Percentiles rank a stretch among this genome's conserved stretches.
Evolutionary conservation across 2,329 filamentous ascomycete species (phyloP).

Genomic region (Aureobasidium sp.): DNA sequence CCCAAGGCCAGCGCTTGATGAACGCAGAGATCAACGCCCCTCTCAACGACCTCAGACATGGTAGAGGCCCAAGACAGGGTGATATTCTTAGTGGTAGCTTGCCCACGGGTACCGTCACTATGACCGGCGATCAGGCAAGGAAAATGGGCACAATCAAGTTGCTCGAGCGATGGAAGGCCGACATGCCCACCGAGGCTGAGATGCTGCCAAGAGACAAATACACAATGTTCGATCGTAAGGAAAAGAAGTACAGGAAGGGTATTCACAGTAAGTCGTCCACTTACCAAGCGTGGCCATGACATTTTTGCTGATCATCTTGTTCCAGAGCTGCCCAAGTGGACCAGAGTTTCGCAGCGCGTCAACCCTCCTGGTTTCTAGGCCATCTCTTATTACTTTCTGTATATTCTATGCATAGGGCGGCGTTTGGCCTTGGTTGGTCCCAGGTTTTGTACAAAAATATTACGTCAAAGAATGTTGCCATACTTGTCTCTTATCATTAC

Average conservation of each 20-base stretch:
- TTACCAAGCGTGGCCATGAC: neutral
- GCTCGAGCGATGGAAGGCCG: constrained; percentile 81
- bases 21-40: constrained; percentile 11
- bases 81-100: constrained; percentile 15
- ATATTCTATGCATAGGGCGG: constrained; percentile 12
- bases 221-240: constrained; percentile 94
- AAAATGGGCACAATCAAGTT: constrained; percentile 57
- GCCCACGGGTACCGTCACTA: constrained; percentile 9
- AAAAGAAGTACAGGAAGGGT: constrained; percentile 90
- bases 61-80: constrained; percentile 24
- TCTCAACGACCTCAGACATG: constrained; percentile 20
- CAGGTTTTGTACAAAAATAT: constrained; percentile 5
- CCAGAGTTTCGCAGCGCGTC: constrained; percentile 82
- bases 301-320: constrained; percentile 20
- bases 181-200: constrained; percentile 93
- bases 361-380: constrained; percentile 86
- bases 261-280: constrained; percentile 69
- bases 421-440: constrained; percentile 2
- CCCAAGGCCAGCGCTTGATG: constrained; percentile 25
- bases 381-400: constrained; percentile 16
- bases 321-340: constrained; percentile 60
- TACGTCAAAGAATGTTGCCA: constrained; percentile 6
- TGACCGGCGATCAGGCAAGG: constrained; percentile 21
- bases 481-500: neutral
- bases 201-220: constrained; percentile 98